phyloP scores from a whole-genome alignment of 2,329 filamentous ascomycete species.

The Apiospora phragmitis region DNA sequence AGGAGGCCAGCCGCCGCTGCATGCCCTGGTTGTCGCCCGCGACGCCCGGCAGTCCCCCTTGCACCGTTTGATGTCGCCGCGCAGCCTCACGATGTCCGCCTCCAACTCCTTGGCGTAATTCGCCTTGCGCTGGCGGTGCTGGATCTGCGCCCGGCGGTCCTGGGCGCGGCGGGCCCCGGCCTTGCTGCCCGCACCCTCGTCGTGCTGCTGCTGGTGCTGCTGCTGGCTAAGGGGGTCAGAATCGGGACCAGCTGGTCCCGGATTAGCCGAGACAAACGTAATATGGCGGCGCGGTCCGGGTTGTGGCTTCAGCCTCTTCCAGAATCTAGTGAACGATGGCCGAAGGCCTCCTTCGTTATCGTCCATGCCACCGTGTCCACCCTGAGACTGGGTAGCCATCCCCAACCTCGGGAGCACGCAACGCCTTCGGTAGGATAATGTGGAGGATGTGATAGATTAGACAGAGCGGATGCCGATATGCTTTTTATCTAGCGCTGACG shows the following conservation, averaged over 20 bases:
- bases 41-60: constrained; percentile 41
- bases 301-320: constrained; percentile 13
- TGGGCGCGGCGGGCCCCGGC: constrained; percentile 50
- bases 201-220: not conserved
- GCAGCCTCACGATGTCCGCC: constrained; percentile 47
- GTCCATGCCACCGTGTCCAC: not conserved
- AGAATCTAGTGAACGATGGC: constrained; percentile 15
- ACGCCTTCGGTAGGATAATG: not conserved
- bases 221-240: not conserved
- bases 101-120: constrained; percentile 57
- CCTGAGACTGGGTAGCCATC: not conserved
- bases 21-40: constrained; percentile 46
- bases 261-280: constrained; percentile 1
- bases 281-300: constrained; percentile 4
- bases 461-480: not conserved
- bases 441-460: not conserved
- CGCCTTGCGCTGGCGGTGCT: constrained; percentile 57
- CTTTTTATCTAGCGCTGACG: not conserved
- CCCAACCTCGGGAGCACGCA: not conserved
- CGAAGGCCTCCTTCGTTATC: not conserved
- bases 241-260: not conserved
- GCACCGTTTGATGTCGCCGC: constrained; percentile 45
- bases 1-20: constrained; percentile 30
- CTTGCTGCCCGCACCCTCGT: constrained; percentile 40
- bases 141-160: constrained; percentile 53